A percentile compares a stretch with the other conserved stretches of the same genome.
phyloP scores from a whole-genome alignment of 2,329 filamentous ascomycete genomes.

The Paramyrothecium roridum region DNA sequence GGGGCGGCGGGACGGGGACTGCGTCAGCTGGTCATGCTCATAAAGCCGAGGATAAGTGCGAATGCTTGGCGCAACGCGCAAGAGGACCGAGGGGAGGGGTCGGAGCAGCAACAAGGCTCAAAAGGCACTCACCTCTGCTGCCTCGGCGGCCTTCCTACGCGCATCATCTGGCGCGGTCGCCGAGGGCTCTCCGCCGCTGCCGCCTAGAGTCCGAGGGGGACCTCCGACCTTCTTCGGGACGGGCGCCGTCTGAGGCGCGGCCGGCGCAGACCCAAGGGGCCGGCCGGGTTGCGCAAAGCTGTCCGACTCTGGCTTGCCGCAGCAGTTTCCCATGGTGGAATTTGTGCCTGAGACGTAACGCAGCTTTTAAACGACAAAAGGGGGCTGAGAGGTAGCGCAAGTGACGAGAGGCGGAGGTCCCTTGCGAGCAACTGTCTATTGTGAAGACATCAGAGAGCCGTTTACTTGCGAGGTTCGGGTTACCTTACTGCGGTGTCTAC shows the following conservation, averaged over 20 bases:
- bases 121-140: slow-evolving; percentile 69
- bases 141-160: slow-evolving; percentile 69
- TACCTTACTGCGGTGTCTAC: no score
- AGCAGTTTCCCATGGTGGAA: slow-evolving; percentile 78
- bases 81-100: neutral
- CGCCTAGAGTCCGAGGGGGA: slow-evolving; percentile 63
- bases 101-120: neutral
- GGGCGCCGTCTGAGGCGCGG: slow-evolving; percentile 45
- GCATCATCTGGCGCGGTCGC: slow-evolving; percentile 51
- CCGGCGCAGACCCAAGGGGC: slow-evolving; percentile 56
- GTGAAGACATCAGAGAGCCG: no score
- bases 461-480: no score
- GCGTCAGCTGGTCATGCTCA: neutral
- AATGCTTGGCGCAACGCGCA: neutral
- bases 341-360: neutral
- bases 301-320: slow-evolving; percentile 71
- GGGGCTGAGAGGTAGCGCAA: neutral
- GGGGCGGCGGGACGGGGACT: slow-evolving; percentile 1
- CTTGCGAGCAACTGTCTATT: no score
- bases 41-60: neutral
- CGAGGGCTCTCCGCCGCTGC: slow-evolving; percentile 19
- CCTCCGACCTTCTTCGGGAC: slow-evolving; percentile 53
- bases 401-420: neutral
- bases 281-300: slow-evolving; percentile 72
- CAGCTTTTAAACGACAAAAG: neutral